Evolutionary conservation across 1,284 basidiomycete genomes (phyloP), one percentile per base, ranked within the genome.

Genomic region (Coniferiporia weirii): DNA sequence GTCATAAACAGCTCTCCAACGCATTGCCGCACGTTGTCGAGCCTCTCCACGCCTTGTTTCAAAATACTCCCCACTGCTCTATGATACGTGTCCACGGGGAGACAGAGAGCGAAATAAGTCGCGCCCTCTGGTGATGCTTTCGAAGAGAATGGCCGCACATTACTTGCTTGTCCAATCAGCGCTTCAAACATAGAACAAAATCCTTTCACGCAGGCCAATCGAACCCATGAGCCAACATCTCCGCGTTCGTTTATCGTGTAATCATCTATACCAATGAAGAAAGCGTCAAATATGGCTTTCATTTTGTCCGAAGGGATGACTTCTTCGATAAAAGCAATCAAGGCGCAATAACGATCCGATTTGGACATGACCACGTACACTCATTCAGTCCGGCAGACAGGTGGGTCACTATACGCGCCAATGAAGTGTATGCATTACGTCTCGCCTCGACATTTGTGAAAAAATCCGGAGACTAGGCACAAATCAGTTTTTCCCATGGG

Each of bases 171-270:
- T 54, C 56, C 27, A 32, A 61, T 57, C 40, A 66, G 6, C 52
- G 63, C 27, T 66, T 59, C 10, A 32, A 68, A 43, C 52, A 63
- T 61, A 40, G 59, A 51, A 66, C 59, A 34, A 63, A 93, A 67
- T 15, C 87, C 85, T 52, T 79, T 78, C 62, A 93, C 76, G 68
- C 85, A 85, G 45, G 85, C 78, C n/a, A 90, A 79, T 53, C 97
- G 88, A 34, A 97, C 83, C 95, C 95, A 98, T 0, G 95, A 98
- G 32, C 97, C 97, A 22, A 99, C 91, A 69, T 99, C 97, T 4
- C 97, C 97, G 59, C 97, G 83, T 71, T 97, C 91, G 69, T 99
- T 97, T 35, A 84, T 86, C 1, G 93, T 88, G 69, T 98, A 98
- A 75, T 99, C 96, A 15, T 83, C 78, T 44, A 99, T 71, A 1